Percentiles rank a stretch among this genome's conserved stretches.
These are phyloP conservation scores for Eucalyptus globulus DNA, from an alignment of 345 rosid species.

Conservation along the genomic window DNA sequence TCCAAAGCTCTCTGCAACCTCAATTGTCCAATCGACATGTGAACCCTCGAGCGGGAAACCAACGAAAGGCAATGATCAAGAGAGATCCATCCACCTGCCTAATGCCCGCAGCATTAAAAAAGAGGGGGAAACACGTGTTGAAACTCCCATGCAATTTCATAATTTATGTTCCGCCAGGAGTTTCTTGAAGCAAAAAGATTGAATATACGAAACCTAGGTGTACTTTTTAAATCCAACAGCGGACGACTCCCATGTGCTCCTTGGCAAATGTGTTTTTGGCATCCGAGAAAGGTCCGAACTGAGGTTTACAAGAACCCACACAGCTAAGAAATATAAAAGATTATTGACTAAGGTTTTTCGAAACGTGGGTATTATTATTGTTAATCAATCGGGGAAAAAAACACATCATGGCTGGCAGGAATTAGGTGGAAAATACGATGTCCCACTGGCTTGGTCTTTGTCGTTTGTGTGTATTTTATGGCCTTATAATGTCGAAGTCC, in stretches of 20 bases:
- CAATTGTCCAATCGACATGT: background rate
- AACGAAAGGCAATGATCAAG: background rate
- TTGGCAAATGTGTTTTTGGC: background rate
- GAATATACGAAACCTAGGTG: background rate
- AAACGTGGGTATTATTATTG: background rate
- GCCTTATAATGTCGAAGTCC: background rate
- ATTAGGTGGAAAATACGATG: background rate
- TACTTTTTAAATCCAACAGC: background rate
- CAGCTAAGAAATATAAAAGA: background rate
- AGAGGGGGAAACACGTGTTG: background rate
- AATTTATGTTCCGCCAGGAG: background rate
- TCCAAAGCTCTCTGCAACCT: background rate
- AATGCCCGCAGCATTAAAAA: background rate
- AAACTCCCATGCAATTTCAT: background rate
- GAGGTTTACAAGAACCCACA: background rate
- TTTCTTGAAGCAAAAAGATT: background rate
- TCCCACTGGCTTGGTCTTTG: background rate
- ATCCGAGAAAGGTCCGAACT: background rate
- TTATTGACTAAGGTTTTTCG: background rate
- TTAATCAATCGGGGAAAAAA: background rate
- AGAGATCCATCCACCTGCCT: background rate
- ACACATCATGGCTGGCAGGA: background rate
- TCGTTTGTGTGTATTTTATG: background rate
- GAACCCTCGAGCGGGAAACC: background rate
- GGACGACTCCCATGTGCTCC: background rate